These are phyloP conservation scores for Chaetoceros tenuissimus DNA, from an alignment of 108 stramenopile species.

Conservation along the genomic window DNA sequence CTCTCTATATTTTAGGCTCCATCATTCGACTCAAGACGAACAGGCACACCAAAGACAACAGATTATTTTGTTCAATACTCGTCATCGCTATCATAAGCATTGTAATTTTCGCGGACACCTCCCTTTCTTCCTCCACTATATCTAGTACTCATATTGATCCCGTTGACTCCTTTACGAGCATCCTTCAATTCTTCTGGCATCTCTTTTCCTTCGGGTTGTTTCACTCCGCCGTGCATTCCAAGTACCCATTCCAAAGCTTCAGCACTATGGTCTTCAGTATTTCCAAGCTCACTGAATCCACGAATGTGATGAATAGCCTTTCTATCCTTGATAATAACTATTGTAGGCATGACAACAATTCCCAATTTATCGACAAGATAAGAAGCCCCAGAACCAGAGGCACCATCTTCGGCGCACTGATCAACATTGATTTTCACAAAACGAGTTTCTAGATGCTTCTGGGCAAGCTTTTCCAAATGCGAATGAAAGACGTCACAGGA, in stretches of 20 bases:
- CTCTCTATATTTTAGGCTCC: too few relatives aligned
- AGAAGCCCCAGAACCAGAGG: slow-evolving; percentile 48
- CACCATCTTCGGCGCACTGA: slow-evolving; percentile 68
- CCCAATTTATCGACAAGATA: slow-evolving; percentile 92
- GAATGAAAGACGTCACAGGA: slow-evolving; percentile 89
- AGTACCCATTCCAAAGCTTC: slow-evolving; percentile 77
- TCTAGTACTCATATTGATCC: background rate
- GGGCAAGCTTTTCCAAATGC: slow-evolving; percentile 78
- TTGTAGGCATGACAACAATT: slow-evolving; percentile 93
- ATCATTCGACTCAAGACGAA: too few relatives aligned
- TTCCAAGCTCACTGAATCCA: slow-evolving; percentile 98
- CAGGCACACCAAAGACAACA: too few relatives aligned
- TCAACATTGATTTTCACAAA: slow-evolving; percentile 97
- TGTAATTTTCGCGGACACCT: background rate
- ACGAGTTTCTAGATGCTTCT: slow-evolving; percentile 86
- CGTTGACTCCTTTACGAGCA: slow-evolving; percentile 2
- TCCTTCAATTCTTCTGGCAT: slow-evolving; percentile 18
- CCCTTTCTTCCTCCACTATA: background rate
- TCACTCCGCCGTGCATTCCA: slow-evolving; percentile 48
- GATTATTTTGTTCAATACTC: too few relatives aligned
- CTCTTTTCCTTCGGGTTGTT: slow-evolving; percentile 34
- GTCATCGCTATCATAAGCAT: background rate
- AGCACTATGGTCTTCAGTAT: slow-evolving; percentile 81
- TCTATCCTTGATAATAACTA: slow-evolving; percentile 87
- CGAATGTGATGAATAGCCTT: slow-evolving; percentile 88